A percentile compares a stretch with the other conserved stretches of the same genome.
Evolutionary conservation across 78 protist species (phyloP).

Genomic region (Dictyostelium brefeldianum): DNA sequence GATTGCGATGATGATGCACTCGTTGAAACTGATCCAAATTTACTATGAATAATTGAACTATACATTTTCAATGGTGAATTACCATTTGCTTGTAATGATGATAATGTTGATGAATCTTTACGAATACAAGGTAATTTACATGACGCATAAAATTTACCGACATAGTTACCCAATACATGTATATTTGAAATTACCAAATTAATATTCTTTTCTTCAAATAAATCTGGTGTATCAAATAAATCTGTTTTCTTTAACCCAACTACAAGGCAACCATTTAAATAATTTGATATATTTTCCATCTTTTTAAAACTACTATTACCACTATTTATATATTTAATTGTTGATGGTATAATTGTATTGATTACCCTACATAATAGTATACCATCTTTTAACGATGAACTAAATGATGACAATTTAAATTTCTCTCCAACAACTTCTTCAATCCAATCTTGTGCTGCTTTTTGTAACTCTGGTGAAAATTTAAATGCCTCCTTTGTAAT

Average conservation of each 20-base stretch:
- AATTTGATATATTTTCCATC: slow-evolving; percentile 81
- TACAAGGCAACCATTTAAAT: slow-evolving; percentile 45
- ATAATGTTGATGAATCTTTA: background rate
- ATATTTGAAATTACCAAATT: slow-evolving; percentile 77
- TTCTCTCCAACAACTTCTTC: slow-evolving; percentile 25
- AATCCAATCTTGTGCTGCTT: slow-evolving; percentile 74
- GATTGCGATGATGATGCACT: background rate
- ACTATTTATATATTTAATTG: slow-evolving; percentile 47
- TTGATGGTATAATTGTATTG: slow-evolving; percentile 29
- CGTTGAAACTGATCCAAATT: slow-evolving; percentile 4
- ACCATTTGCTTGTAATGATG: background rate
- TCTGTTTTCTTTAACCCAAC: slow-evolving; percentile 65
- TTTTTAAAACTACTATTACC: slow-evolving; percentile 72
- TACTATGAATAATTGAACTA: slow-evolving; percentile 42
- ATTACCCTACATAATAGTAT: slow-evolving; percentile 68
- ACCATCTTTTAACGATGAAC: slow-evolving; percentile 68
- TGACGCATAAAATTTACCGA: background rate
- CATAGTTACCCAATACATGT: slow-evolving; percentile 65
- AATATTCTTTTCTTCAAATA: slow-evolving; percentile 80
- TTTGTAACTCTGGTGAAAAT: slow-evolving; percentile 84
- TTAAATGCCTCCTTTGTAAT: slow-evolving; percentile 82
- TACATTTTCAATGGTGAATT: slow-evolving; percentile 40
- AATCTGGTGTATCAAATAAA: slow-evolving; percentile 72
- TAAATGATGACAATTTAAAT: slow-evolving; percentile 30
- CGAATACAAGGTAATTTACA: slow-evolving; percentile 3